These are phyloP conservation scores for Fraxinus latifolia DNA, from an alignment of 305 asterid species.

Conservation along the genomic window DNA sequence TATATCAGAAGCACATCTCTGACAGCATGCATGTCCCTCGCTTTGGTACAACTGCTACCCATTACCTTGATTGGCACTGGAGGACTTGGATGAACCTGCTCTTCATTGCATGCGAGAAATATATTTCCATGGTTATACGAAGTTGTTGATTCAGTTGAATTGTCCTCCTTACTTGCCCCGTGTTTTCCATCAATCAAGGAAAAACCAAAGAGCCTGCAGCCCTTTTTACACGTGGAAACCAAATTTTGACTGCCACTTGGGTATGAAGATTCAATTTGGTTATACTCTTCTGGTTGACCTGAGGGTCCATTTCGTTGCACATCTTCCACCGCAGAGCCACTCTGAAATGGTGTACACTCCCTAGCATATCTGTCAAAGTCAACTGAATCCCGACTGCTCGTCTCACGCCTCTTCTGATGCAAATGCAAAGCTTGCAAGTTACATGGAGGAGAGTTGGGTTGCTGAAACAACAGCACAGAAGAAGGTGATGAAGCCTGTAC, in stretches of 20 bases:
- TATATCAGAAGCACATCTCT: conserved; percentile 75
- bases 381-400: conserved; percentile 30
- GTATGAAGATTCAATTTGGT: conserved; percentile 18
- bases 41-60: conserved; percentile 47
- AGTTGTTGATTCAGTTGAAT: conserved; percentile 24
- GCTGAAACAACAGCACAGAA: conserved; percentile 48
- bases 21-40: conserved; percentile 50
- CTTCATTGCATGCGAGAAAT: conserved; percentile 35
- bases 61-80: conserved; percentile 41
- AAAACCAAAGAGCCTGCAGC: conserved; percentile 28
- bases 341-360: conserved; percentile 30
- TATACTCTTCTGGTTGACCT: conserved; percentile 31
- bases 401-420: conserved; percentile 33
- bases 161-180: conserved; percentile 8
- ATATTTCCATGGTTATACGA: conserved; percentile 25
- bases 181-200: conserved; percentile 60
- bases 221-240: conserved; percentile 49
- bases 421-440: conserved; percentile 28
- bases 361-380: conserved; percentile 34
- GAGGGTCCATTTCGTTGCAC: conserved; percentile 27
- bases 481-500: conserved; percentile 48
- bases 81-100: conserved; percentile 39
- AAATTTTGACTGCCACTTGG: conserved; percentile 37
- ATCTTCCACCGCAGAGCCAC: conserved; percentile 21
- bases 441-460: conserved; percentile 42